phyloP scores from a whole-genome alignment of 257 asterid genomes.

The Orobanche coerulescens region DNA sequence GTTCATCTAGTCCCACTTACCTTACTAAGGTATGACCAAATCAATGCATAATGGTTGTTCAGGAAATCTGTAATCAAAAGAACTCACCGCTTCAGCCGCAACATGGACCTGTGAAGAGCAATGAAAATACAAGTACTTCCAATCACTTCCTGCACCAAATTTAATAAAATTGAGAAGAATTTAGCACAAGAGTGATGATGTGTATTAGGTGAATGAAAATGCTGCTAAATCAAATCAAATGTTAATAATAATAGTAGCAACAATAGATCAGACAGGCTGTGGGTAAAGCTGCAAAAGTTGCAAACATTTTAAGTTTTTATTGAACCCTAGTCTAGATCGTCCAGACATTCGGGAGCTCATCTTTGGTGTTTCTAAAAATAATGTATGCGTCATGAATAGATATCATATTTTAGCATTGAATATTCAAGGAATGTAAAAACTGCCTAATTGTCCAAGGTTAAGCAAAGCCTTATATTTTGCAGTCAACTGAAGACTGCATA shows the following conservation, averaged over 20 bases:
- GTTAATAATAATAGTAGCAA: neutral
- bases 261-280: constrained; percentile 15
- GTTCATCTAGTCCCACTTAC: neutral
- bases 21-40: neutral
- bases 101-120: constrained; percentile 90
- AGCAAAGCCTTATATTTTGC: neutral
- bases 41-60: neutral
- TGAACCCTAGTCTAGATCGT: neutral
- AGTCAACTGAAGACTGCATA: neutral
- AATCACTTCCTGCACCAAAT: constrained; percentile 60
- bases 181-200: constrained; percentile 6
- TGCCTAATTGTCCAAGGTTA: neutral
- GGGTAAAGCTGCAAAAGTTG: constrained; percentile 1
- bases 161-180: constrained; percentile 10
- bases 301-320: neutral
- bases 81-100: constrained; percentile 66
- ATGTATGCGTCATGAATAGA: neutral
- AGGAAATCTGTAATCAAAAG: constrained; percentile 7
- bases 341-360: neutral
- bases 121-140: constrained; percentile 77
- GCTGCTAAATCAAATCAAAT: constrained; percentile 11
- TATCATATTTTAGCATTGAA: too few species aligned
- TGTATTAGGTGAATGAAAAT: constrained; percentile 13
- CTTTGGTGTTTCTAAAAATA: neutral
- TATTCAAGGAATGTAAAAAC: neutral